Conservation (phyloP, 805 yeast genomes). For the Danielia oregonensis region DNA sequence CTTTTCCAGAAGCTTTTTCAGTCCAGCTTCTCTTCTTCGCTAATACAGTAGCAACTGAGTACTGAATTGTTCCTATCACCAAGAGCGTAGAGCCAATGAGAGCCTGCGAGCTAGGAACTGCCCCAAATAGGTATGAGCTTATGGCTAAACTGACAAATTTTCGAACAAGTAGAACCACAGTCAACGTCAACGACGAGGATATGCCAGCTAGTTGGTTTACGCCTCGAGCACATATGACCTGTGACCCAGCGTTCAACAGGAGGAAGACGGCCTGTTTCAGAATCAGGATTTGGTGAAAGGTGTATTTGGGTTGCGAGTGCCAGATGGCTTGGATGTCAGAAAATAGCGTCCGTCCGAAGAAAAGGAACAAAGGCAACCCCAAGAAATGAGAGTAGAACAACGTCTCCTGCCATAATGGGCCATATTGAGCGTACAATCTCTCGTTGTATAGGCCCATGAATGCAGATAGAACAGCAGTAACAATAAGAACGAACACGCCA, state of each 20-base stretch:
- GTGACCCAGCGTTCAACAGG: conserved; percentile 18
- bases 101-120: conserved; percentile 34
- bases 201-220: conserved; percentile 59
- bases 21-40: conserved; percentile 2
- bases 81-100: conserved; percentile 49
- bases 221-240: conserved; percentile 56
- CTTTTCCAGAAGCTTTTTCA: too few species aligned
- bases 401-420: conserved; percentile 62
- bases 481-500: conserved; percentile 40
- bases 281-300: conserved; percentile 3
- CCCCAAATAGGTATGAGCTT: conserved; percentile 52
- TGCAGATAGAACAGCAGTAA: conserved; percentile 51
- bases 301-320: not conserved
- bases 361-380: conserved; percentile 50
- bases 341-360: conserved; percentile 25
- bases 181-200: conserved; percentile 60
- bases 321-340: conserved; percentile 9
- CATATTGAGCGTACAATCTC: conserved; percentile 44
- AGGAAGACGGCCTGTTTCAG: conserved; percentile 14
- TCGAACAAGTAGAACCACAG: conserved; percentile 56
- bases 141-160: conserved; percentile 58
- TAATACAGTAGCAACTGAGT: conserved; percentile 20
- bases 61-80: conserved; percentile 52
- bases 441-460: conserved; percentile 60
- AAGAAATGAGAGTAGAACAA: conserved; percentile 58